phyloP scores from a whole-genome alignment of 179 eudicot genomes.

The Actinidia chinensis region DNA sequence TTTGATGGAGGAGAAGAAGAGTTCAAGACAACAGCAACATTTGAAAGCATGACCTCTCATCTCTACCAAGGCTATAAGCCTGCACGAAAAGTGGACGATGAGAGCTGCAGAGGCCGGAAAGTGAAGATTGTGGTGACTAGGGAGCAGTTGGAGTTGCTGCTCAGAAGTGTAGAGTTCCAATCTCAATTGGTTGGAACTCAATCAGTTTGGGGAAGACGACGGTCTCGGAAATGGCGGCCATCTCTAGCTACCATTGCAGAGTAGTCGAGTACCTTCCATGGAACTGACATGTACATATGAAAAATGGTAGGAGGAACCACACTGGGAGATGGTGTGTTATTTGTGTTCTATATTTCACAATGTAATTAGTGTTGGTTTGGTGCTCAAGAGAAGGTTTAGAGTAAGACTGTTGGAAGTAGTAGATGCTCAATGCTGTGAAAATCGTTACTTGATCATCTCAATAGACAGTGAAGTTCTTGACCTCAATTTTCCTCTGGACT shows the following conservation, averaged over 20 bases:
- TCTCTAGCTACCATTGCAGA: constrained; percentile 51
- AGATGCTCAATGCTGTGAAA: background rate
- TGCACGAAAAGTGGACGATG: constrained; percentile 20
- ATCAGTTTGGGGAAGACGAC: constrained; percentile 28
- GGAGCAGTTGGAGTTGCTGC: constrained; percentile 44
- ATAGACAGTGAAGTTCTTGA: background rate
- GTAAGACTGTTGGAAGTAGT: background rate
- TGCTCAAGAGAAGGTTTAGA: background rate
- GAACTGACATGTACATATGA: background rate
- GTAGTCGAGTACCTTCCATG: constrained; percentile 27
- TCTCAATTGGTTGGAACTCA: constrained; percentile 29
- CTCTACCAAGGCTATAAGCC: constrained; percentile 7
- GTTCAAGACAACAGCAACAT: constrained; percentile 19
- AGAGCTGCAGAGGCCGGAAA: constrained; percentile 27
- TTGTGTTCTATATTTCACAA: constrained; percentile 13
- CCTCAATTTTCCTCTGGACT: background rate
- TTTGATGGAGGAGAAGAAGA: constrained; percentile 29
- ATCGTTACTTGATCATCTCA: background rate
- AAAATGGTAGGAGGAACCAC: background rate
- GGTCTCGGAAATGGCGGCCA: constrained; percentile 41
- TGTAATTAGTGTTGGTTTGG: background rate
- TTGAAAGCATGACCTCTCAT: constrained; percentile 10
- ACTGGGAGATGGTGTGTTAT: constrained; percentile 43
- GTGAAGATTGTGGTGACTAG: constrained; percentile 48
- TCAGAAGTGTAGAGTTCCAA: constrained; percentile 36